phyloP scores from a whole-genome alignment of 169 alveolate genomes.

The Cryptosporidium muris region DNA sequence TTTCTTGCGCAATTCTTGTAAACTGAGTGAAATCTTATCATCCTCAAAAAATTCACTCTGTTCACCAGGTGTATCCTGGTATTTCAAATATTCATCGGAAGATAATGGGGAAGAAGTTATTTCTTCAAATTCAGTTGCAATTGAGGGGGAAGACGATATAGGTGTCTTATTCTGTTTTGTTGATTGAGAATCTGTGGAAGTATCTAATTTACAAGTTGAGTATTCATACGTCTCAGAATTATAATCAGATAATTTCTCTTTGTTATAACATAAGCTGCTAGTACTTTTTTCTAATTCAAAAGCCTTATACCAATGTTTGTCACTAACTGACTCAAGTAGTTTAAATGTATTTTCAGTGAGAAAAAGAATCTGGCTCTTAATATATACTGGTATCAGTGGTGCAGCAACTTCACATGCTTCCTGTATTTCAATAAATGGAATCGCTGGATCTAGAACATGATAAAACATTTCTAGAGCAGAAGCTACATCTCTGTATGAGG shows the following conservation, averaged over 20 bases:
- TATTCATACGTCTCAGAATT: too few species aligned
- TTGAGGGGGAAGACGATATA: neutral
- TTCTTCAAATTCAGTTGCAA: too few species aligned
- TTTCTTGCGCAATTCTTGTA: neutral
- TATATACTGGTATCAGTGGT: conserved; percentile 2
- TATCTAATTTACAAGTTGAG: too few species aligned
- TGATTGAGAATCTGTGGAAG: too few species aligned
- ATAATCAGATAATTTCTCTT: too few species aligned
- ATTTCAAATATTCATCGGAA: too few species aligned
- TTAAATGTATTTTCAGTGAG: conserved; percentile 31
- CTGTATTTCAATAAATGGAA: conserved; percentile 57
- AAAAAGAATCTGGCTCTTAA: conserved; percentile 15
- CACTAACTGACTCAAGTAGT: conserved; percentile 15
- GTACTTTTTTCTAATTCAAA: conserved; percentile 11
- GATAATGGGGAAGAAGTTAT: too few species aligned
- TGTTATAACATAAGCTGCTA: too few species aligned
- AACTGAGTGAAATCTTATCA: neutral
- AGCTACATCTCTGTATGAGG: conserved; percentile 16
- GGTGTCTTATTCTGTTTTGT: too few species aligned
- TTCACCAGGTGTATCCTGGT: neutral
- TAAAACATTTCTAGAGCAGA: conserved; percentile 39
- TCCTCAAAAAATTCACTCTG: neutral
- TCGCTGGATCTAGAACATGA: conserved; percentile 46
- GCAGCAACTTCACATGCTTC: conserved; percentile 64
- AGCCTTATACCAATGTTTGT: conserved; percentile 23